A percentile compares a stretch with the other conserved stretches of the same genome.
phyloP scores from a whole-genome alignment of 768 basidiomycete species.

The Termitomyces sp. region DNA sequence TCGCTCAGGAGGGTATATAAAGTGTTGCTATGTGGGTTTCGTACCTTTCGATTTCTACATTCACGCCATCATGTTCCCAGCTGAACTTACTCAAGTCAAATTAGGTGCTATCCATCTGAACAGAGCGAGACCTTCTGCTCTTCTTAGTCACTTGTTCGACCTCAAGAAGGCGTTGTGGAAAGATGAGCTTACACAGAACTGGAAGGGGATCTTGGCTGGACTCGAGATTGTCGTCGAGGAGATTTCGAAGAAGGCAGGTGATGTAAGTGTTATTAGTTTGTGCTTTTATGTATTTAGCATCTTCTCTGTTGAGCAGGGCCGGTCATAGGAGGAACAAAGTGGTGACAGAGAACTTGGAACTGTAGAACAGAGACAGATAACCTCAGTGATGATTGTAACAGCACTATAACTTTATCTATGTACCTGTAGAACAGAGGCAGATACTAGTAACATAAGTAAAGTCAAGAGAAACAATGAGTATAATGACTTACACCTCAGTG shows the following conservation, averaged over 20 bases:
- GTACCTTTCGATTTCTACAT: neutral
- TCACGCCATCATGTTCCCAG: neutral
- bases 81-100: neutral
- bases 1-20: neutral
- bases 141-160: slow-evolving; percentile 52
- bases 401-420: too few species aligned
- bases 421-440: too few species aligned
- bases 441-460: too few species aligned
- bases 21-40: neutral
- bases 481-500: too few species aligned
- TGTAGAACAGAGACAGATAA: too few species aligned
- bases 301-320: too few species aligned
- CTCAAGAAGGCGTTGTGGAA: slow-evolving; percentile 53
- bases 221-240: slow-evolving; percentile 41
- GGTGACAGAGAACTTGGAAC: too few species aligned
- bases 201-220: slow-evolving; percentile 48
- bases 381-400: too few species aligned
- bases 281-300: neutral
- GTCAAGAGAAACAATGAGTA: too few species aligned
- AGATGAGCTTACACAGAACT: slow-evolving; percentile 41
- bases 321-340: too few species aligned
- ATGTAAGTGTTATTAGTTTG: slow-evolving; percentile 27
- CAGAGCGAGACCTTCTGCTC: slow-evolving; percentile 4
- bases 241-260: slow-evolving; percentile 38
- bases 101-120: neutral